phyloP scores from a whole-genome alignment of 768 basidiomycete species.

The Hortiboletus campestris region DNA sequence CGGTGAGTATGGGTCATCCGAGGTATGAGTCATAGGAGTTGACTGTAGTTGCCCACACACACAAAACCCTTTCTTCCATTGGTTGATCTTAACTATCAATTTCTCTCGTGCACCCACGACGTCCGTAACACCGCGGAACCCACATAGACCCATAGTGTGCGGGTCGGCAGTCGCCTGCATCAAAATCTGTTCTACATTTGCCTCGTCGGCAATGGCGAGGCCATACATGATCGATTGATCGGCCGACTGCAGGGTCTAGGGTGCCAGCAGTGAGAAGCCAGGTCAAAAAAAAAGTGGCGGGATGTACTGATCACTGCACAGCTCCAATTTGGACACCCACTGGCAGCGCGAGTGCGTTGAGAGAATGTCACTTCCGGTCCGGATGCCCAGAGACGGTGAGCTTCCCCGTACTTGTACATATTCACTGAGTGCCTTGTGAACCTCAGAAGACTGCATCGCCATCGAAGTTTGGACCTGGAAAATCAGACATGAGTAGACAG shows the following conservation, averaged over 20 bases:
- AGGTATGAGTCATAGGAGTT: too few species aligned
- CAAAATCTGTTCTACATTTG: constrained; percentile 49
- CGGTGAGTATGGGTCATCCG: too few species aligned
- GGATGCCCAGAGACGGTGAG: constrained; percentile 66
- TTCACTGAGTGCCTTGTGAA: constrained; percentile 49
- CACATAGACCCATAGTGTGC: constrained; percentile 44
- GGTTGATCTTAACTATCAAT: constrained; percentile 29
- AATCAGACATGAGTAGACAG: too few species aligned
- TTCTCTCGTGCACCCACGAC: constrained; percentile 37
- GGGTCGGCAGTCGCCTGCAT: constrained; percentile 42
- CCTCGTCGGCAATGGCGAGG: constrained; percentile 46
- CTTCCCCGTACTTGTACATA: constrained; percentile 44
- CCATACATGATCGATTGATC: constrained; percentile 49
- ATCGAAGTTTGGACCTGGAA: not conserved
- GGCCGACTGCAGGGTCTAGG: constrained; percentile 35
- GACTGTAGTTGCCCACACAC: not conserved
- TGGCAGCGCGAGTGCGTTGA: constrained; percentile 51
- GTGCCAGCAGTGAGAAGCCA: not conserved
- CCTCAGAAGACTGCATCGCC: constrained; percentile 61
- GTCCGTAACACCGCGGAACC: constrained; percentile 37
- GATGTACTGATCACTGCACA: constrained; percentile 43
- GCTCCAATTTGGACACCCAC: constrained; percentile 52
- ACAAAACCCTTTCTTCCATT: not conserved
- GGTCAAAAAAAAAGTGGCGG: not conserved
- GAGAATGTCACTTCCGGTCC: constrained; percentile 54